Evolutionary conservation across 2,329 filamentous ascomycete genomes (phyloP).

Genomic region (Clarireedia sp.): DNA sequence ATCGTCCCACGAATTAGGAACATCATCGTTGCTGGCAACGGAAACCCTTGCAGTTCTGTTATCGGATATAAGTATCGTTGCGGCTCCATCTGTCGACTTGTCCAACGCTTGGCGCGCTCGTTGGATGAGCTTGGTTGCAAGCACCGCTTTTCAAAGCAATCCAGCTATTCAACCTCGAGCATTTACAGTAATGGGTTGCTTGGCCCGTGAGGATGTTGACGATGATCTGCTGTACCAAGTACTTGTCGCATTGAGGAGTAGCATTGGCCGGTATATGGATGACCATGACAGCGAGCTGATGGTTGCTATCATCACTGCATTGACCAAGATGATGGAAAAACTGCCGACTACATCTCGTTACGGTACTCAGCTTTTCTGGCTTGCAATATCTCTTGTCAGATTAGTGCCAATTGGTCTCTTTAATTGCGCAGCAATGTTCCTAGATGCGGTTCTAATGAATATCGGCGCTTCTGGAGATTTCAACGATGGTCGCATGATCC

Average conservation of each 20-base stretch:
- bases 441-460: constrained; percentile 57
- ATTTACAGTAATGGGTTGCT: constrained; percentile 63
- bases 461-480: constrained; percentile 54
- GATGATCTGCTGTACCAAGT: constrained; percentile 66
- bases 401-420: constrained; percentile 56
- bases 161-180: constrained; percentile 62
- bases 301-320: constrained; percentile 56
- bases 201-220: constrained; percentile 64
- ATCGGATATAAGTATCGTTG: constrained; percentile 55
- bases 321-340: constrained; percentile 66
- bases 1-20: constrained; percentile 44
- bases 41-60: constrained; percentile 55
- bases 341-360: constrained; percentile 59
- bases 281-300: constrained; percentile 61
- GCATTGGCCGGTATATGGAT: constrained; percentile 56
- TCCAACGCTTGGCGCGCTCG: constrained; percentile 62
- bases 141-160: constrained; percentile 66
- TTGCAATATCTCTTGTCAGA: constrained; percentile 58
- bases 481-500: constrained; percentile 50
- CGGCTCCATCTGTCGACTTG: constrained; percentile 55
- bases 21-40: constrained; percentile 35
- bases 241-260: constrained; percentile 57
- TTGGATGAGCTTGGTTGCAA: constrained; percentile 67
- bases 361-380: constrained; percentile 61
- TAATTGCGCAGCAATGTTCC: constrained; percentile 56